Conservation (phyloP, 768 basidiomycete genomes). For the Sporobolomyces roseus region DNA sequence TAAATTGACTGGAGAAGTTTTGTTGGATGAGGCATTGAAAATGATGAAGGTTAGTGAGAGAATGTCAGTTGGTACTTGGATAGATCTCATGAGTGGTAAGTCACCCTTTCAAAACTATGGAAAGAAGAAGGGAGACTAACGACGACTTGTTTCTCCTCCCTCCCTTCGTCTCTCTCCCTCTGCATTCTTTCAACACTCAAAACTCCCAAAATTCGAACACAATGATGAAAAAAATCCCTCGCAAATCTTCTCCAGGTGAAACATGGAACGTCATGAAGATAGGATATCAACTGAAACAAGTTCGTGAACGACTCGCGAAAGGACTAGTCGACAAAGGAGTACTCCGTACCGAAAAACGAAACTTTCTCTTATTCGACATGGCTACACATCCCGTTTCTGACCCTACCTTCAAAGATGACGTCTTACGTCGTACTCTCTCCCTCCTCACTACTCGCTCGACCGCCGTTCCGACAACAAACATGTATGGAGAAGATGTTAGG, state of each 20-base stretch:
- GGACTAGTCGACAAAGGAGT: constrained; percentile 97
- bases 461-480: constrained; percentile 61
- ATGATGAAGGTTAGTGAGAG: constrained; percentile 83
- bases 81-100: constrained; percentile 88
- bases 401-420: constrained; percentile 77
- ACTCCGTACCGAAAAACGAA: constrained; percentile 96
- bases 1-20: constrained; percentile 87
- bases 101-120: no score
- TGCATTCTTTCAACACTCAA: background rate
- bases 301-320: constrained; percentile 94
- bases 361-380: constrained; percentile 99
- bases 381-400: constrained; percentile 97
- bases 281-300: constrained; percentile 96
- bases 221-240: no score
- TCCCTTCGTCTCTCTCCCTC: background rate
- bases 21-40: constrained; percentile 88
- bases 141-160: background rate
- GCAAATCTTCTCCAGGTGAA: constrained; percentile 61
- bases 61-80: constrained; percentile 83
- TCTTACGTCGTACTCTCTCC: constrained; percentile 69
- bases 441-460: constrained; percentile 79
- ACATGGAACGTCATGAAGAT: constrained; percentile 99
- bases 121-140: no score
- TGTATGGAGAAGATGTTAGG: constrained; percentile 60
- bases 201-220: no score